These are phyloP conservation scores for Spirogloea muscicola DNA, from an alignment of 139 green algal species.

Conservation along the genomic window DNA sequence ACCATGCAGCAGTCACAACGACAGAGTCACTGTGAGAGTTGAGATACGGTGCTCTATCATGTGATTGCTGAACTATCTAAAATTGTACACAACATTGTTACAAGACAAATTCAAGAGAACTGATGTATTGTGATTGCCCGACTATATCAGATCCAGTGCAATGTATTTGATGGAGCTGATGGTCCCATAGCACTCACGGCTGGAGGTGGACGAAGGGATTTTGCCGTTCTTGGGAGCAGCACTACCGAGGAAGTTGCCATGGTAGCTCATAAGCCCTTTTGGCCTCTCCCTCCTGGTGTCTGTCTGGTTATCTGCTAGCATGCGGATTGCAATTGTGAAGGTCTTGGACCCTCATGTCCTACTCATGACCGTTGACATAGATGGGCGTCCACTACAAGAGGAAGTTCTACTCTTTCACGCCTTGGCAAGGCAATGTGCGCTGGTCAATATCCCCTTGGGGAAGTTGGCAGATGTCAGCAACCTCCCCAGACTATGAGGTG, in stretches of 20 bases:
- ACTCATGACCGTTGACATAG: slow-evolving; percentile 1
- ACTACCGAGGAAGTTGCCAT: slow-evolving; percentile 87
- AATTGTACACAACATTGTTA: not conserved
- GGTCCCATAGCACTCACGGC: slow-evolving; percentile 71
- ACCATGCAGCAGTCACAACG: no score
- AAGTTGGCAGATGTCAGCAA: slow-evolving; percentile 58
- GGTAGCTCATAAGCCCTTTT: slow-evolving; percentile 58
- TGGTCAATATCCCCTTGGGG: slow-evolving; percentile 89
- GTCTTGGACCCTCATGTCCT: not conserved
- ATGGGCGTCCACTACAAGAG: slow-evolving; percentile 34
- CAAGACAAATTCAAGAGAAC: no score
- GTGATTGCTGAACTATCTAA: not conserved
- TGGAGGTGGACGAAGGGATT: slow-evolving; percentile 64
- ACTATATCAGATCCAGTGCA: slow-evolving; percentile 69
- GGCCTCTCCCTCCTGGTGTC: slow-evolving; percentile 21
- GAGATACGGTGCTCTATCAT: not conserved
- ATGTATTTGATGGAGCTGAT: slow-evolving; percentile 72
- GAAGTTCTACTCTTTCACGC: slow-evolving; percentile 83
- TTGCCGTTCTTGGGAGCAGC: slow-evolving; percentile 58
- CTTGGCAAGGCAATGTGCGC: slow-evolving; percentile 69
- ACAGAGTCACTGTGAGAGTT: no score
- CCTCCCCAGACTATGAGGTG: slow-evolving; percentile 64
- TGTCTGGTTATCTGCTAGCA: no score
- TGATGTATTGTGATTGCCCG: not conserved
- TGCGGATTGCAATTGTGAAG: no score